Conservation (phyloP, 805 yeast species). For the Saturnispora sekii region DNA sequence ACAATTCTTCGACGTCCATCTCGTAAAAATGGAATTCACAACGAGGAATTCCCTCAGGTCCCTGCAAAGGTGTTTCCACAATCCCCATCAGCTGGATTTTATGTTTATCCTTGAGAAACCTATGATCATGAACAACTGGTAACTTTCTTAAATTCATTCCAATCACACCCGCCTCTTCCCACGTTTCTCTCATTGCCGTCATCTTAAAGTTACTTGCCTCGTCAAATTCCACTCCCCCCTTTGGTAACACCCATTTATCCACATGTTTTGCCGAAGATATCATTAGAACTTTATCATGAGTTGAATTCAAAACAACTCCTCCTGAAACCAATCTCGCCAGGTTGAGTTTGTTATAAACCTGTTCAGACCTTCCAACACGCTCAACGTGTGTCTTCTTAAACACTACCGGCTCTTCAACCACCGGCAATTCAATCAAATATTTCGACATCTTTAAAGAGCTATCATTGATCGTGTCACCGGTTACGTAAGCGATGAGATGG, state of each 20-base stretch:
- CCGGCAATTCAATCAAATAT: conserved; percentile 6
- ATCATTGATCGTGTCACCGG: background rate
- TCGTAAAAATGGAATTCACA: conserved; percentile 88
- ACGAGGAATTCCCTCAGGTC: conserved; percentile 37
- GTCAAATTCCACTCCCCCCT: conserved; percentile 90
- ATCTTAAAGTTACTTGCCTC: conserved; percentile 39
- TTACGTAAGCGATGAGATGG: background rate
- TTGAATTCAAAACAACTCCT: conserved; percentile 59
- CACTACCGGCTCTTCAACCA: conserved; percentile 8
- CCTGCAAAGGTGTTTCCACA: too few species aligned
- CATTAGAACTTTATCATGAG: conserved; percentile 59
- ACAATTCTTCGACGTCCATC: conserved; percentile 48
- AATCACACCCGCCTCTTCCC: conserved; percentile 95
- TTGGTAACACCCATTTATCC: conserved; percentile 81
- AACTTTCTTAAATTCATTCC: conserved; percentile 48
- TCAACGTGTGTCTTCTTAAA: conserved; percentile 28
- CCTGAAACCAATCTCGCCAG: conserved; percentile 94
- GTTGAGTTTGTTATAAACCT: conserved; percentile 44
- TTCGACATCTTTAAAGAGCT: background rate
- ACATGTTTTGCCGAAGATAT: conserved; percentile 63
- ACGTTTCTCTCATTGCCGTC: conserved; percentile 79
- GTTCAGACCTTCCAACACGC: conserved; percentile 50
- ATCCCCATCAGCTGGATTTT: conserved; percentile 12
- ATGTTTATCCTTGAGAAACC: conserved; percentile 18
- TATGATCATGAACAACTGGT: conserved; percentile 55